phyloP scores from a whole-genome alignment of 305 asterid genomes.

The Ilex paraguariensis region DNA sequence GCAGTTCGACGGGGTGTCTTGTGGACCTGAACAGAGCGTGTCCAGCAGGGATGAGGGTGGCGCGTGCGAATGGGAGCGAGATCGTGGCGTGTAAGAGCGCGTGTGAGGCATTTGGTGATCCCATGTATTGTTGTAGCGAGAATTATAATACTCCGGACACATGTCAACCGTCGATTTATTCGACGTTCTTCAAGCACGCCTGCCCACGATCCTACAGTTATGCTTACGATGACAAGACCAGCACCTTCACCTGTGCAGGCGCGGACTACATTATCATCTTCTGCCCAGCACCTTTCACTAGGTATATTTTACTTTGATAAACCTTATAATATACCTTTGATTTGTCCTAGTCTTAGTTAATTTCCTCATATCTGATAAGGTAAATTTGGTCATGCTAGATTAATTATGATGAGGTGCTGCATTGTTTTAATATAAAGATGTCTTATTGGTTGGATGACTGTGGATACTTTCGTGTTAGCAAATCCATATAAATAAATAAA shows the following conservation, averaged over 20 bases:
- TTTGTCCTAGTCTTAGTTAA: too few species aligned
- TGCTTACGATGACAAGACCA: conserved; percentile 87
- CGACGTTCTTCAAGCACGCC: conserved; percentile 75
- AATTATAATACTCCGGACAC: conserved; percentile 77
- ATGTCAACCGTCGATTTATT: conserved; percentile 75
- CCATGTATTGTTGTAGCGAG: conserved; percentile 79
- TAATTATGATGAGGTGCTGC: too few species aligned
- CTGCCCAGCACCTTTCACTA: conserved; percentile 87
- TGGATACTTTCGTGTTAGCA: too few species aligned
- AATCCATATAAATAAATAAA: too few species aligned
- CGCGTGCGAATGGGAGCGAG: conserved; percentile 49
- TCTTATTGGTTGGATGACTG: too few species aligned
- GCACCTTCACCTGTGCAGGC: conserved; percentile 85
- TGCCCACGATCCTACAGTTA: conserved; percentile 94
- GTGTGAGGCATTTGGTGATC: conserved; percentile 92
- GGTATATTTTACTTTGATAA: conserved; percentile 31
- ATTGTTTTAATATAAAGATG: too few species aligned
- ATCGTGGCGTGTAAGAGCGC: conserved; percentile 93
- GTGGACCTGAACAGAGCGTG: conserved; percentile 86
- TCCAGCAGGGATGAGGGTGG: conserved; percentile 61
- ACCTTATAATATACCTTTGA: too few species aligned
- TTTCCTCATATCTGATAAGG: too few species aligned
- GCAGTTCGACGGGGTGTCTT: conserved; percentile 84
- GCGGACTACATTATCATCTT: conserved; percentile 86
- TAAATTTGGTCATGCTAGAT: too few species aligned